Percentiles rank a stretch among this genome's conserved stretches.
These are phyloP conservation scores for Apocynum venetum DNA, from an alignment of 257 asterid genomes.

Conservation along the genomic window DNA sequence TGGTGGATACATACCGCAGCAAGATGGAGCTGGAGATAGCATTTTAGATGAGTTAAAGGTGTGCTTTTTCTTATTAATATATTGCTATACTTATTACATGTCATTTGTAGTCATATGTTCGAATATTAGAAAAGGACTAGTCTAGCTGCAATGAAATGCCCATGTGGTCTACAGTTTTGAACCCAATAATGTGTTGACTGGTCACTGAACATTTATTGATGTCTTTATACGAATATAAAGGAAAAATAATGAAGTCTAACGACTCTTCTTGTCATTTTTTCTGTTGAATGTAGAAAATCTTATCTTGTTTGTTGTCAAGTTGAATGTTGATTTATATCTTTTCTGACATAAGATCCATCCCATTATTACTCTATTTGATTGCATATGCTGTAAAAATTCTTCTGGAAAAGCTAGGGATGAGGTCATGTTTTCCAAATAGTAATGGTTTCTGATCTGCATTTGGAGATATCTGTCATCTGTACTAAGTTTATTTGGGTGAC, in stretches of 20 bases:
- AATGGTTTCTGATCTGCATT: not conserved
- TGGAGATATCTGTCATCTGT: not conserved
- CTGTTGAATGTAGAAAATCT: not conserved
- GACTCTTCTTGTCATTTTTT: not conserved
- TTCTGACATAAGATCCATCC: not conserved
- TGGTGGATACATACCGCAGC: conserved; percentile 92
- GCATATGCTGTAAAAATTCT: not conserved
- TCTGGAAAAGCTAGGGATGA: not conserved
- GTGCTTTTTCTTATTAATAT: conserved; percentile 3
- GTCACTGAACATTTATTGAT: not conserved
- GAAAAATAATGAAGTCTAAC: not conserved
- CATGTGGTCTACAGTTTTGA: not conserved
- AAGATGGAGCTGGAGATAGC: conserved; percentile 83
- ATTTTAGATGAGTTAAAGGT: conserved; percentile 54
- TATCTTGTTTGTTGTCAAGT: not conserved
- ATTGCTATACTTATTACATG: not conserved
- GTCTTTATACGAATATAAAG: not conserved
- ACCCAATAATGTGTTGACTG: not conserved
- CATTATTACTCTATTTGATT: not conserved
- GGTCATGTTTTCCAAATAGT: not conserved
- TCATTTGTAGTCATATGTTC: too few relatives aligned
- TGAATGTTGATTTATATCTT: not conserved
- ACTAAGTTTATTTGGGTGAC: not conserved
- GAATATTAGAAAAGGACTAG: not conserved
- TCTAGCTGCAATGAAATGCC: not conserved